phyloP scores from a whole-genome alignment of 2,329 filamentous ascomycete species.

The Calonectria hawksworthii region DNA sequence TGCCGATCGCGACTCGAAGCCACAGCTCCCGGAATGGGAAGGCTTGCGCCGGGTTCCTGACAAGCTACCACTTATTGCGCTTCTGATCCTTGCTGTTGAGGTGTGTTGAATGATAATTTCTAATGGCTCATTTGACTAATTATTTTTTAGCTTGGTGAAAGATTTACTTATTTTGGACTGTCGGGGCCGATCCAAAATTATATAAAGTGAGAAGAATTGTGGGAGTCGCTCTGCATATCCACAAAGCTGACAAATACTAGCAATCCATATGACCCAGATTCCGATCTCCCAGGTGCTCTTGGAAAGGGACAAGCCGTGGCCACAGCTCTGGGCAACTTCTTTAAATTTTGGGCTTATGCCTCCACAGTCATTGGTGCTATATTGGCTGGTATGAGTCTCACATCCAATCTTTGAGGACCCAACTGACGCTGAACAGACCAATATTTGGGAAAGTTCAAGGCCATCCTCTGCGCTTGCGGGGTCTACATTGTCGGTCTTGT shows the following conservation, averaged over 20 bases:
- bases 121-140: not conserved
- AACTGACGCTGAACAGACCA: constrained; percentile 16
- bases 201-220: constrained; percentile 38
- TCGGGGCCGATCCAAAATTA: constrained; percentile 51
- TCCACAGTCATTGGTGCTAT: constrained; percentile 30
- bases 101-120: not conserved
- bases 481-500: constrained; percentile 37
- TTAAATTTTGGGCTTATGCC: constrained; percentile 44
- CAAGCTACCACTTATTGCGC: constrained; percentile 44
- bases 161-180: constrained; percentile 49
- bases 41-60: constrained; percentile 44
- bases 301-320: constrained; percentile 37
- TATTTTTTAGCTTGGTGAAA: constrained; percentile 44
- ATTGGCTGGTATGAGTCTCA: not conserved
- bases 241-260: constrained; percentile 7
- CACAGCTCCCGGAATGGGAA: constrained; percentile 20
- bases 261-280: constrained; percentile 39
- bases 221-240: not conserved
- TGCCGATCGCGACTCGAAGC: constrained; percentile 4
- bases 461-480: constrained; percentile 25
- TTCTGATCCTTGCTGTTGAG: constrained; percentile 46
- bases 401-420: no score
- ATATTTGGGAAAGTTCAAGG: constrained; percentile 32
- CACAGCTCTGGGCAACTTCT: constrained; percentile 44
- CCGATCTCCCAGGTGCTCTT: constrained; percentile 34